Base-by-base conservation (phyloP, 768 basidiomycete genomes). In the Macrolepiota dolichaula region DNA sequence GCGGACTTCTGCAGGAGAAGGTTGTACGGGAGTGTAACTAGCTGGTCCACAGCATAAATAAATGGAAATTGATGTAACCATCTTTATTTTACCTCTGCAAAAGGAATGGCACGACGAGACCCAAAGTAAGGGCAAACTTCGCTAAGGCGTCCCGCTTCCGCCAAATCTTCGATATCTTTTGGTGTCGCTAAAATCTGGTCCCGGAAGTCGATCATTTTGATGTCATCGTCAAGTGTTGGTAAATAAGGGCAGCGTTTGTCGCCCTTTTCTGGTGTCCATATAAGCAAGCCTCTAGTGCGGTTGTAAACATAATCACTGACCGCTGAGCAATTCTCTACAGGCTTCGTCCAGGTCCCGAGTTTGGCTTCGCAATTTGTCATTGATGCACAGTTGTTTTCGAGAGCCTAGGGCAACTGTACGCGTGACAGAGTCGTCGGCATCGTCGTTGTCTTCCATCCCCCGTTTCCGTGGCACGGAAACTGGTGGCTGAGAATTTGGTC, bases 91-190 rank as follows among this genome's bases (percentile, higher is more conserved):
- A 94, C 93, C 81, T 98, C 91, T 35, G 96, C 94, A 70, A 94
- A 92, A 38, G 89, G 85, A 56, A 98, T 94, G 13, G 95, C 94
- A 57, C 83, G 78, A 46, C 97, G 78, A 7, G 94, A 90, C 2
- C 91, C 94, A 71, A 98, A 99, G 74, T 98, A 99, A 0, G 96
- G 93, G 70, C 96, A 99, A 9, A 85, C 87, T 50, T 86, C 77
- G 1, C 83, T 73, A 52, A 85, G 77, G 55, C 84, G 81, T 1
- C 97, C 97, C 1, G 86, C 75, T 7, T 71, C 72, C 6, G 92
- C 91, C 15, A 98, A 82, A 65, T 98, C 96, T 71, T 98, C 96
- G 4, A 99, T 97, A 64, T 97, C 96, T 70, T 92, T 93, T 0
- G 95, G 92, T 1, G 83, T 80, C 0, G 95, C 92, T 67, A 97